Percentiles rank a stretch among this genome's conserved stretches.
Conservation (phyloP, 768 basidiomycete genomes). For the Mycena galopus region DNA sequence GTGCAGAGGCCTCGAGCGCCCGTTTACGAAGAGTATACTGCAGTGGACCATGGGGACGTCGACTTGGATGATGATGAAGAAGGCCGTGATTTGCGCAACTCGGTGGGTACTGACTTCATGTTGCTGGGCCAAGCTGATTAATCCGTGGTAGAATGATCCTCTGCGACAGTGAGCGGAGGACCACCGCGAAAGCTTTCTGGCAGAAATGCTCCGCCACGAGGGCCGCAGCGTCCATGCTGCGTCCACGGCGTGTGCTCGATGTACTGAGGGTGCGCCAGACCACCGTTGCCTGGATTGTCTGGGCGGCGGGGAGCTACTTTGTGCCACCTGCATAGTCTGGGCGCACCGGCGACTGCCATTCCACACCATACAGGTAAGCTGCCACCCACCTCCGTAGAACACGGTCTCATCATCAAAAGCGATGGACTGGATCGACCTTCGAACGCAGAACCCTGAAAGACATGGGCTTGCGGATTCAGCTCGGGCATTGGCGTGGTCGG, state of each 20-base stretch:
- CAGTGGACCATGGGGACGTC: too few relatives aligned
- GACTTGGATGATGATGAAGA: too few relatives aligned
- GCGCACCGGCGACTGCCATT: background rate
- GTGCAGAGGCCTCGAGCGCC: too few relatives aligned
- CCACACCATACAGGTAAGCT: background rate
- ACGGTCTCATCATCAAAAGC: background rate
- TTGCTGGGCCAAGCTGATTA: too few relatives aligned
- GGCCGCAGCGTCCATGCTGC: background rate
- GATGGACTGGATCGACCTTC: background rate
- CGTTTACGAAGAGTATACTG: too few relatives aligned
- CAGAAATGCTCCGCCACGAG: background rate
- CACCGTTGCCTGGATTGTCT: background rate
- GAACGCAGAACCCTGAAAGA: background rate
- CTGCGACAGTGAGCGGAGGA: background rate
- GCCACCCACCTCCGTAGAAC: background rate
- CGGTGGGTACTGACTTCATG: too few relatives aligned
- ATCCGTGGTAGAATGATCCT: background rate
- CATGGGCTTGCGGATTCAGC: background rate
- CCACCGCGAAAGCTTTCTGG: background rate
- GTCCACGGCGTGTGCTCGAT: too few relatives aligned
- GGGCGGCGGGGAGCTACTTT: background rate
- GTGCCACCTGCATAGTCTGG: background rate
- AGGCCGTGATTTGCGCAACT: too few relatives aligned
- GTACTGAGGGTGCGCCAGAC: background rate
- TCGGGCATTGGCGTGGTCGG: background rate